A percentile compares a stretch with the other conserved stretches of the same genome.
These are phyloP conservation scores for Cairneyella variabilis DNA, from an alignment of 495 filamentous ascomycete species.

Conservation along the genomic window DNA sequence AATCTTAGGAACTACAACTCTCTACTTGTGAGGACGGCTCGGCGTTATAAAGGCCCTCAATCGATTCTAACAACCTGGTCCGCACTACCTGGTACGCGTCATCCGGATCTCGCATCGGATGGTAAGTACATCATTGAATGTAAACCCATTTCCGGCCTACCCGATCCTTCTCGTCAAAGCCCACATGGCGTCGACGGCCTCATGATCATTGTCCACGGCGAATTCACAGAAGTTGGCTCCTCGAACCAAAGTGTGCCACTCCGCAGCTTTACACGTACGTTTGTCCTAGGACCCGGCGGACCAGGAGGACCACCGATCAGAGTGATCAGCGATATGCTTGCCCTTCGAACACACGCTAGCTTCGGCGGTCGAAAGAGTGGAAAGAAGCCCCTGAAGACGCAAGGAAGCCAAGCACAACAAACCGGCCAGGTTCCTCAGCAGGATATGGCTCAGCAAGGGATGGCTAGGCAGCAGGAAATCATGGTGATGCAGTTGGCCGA, in stretches of 20 bases:
- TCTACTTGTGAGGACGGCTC: slow-evolving; percentile 53
- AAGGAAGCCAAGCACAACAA: neutral
- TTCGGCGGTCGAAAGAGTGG: too few species aligned
- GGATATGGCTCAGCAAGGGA: neutral
- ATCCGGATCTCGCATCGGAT: slow-evolving; percentile 62
- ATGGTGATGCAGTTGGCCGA: slow-evolving; percentile 20
- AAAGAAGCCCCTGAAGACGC: too few species aligned
- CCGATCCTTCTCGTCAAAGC: slow-evolving; percentile 64
- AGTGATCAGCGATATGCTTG: slow-evolving; percentile 77
- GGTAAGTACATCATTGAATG: slow-evolving; percentile 80
- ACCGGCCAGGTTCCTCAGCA: slow-evolving; percentile 2
- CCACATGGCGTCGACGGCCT: slow-evolving; percentile 68
- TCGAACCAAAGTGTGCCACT: slow-evolving; percentile 44
- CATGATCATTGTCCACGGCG: slow-evolving; percentile 74
- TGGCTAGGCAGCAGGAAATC: slow-evolving; percentile 10
- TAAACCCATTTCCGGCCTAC: slow-evolving; percentile 66
- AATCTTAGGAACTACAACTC: slow-evolving; percentile 71
- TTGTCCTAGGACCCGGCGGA: slow-evolving; percentile 73
- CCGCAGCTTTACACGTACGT: slow-evolving; percentile 82
- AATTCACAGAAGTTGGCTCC: slow-evolving; percentile 71
- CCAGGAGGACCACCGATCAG: slow-evolving; percentile 57
- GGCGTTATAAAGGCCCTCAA: slow-evolving; percentile 58
- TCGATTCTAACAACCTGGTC: slow-evolving; percentile 68
- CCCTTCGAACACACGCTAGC: slow-evolving; percentile 56
- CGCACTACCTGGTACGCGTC: slow-evolving; percentile 66